Percentiles rank a stretch among this genome's conserved stretches.
Conservation (phyloP, 1,284 basidiomycete genomes). For the Microbotryomycetes sp. region DNA sequence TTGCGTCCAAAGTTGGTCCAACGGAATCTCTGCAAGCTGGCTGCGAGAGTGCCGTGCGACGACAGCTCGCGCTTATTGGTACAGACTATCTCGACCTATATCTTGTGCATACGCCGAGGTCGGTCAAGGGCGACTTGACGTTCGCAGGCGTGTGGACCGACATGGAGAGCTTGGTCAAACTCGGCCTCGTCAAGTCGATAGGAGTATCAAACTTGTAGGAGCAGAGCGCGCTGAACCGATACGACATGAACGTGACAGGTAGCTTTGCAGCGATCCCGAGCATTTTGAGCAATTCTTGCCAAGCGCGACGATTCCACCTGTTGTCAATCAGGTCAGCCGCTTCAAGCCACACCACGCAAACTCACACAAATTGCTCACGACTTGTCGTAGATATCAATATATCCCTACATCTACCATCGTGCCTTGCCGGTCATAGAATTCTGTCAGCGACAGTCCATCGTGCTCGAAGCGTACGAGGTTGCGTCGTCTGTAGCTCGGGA, state of each 20-base stretch:
- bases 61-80: neutral
- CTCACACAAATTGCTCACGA: neutral
- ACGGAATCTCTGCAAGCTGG: constrained; percentile 10
- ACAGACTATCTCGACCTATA: constrained; percentile 60
- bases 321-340: constrained; percentile 58
- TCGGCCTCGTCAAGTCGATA: constrained; percentile 45
- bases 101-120: constrained; percentile 44
- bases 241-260: too few relatives aligned
- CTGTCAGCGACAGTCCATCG: constrained; percentile 52
- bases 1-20: constrained; percentile 36
- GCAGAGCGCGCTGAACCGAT: neutral
- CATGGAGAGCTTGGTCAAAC: constrained; percentile 53
- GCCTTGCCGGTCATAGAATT: constrained; percentile 55
- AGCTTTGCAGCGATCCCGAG: constrained; percentile 47
- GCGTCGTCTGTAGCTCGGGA: constrained; percentile 41
- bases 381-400: constrained; percentile 51
- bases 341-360: neutral
- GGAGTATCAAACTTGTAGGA: neutral
- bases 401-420: constrained; percentile 58
- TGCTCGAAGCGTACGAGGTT: constrained; percentile 61
- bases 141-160: constrained; percentile 52
- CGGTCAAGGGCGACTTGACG: constrained; percentile 46
- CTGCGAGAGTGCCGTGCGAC: constrained; percentile 50
- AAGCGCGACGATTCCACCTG: constrained; percentile 54
- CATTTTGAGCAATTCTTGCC: constrained; percentile 52